Conservation (phyloP, 2,329 filamentous ascomycete species). For the Penicillium sp. region DNA sequence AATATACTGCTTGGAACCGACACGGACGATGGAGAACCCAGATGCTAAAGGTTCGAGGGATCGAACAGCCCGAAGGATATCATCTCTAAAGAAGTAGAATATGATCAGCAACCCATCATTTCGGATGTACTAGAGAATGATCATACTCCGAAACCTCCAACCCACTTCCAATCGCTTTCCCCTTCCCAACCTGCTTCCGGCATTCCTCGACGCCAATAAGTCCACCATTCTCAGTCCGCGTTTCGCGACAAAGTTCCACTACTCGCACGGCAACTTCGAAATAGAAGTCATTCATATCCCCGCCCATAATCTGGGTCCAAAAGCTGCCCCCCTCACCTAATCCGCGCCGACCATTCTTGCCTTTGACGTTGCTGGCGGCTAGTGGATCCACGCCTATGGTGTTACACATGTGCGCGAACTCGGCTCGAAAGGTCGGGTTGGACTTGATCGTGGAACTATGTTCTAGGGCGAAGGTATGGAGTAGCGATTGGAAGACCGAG, state of each 20-base stretch:
- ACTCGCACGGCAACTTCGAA: constrained; percentile 96
- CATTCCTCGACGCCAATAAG: constrained; percentile 85
- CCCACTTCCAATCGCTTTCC: constrained; percentile 73
- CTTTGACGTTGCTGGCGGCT: constrained; percentile 65
- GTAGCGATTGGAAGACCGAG: constrained; percentile 90
- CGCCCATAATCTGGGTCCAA: constrained; percentile 90
- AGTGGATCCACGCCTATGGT: constrained; percentile 96
- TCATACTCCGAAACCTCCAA: constrained; percentile 77
- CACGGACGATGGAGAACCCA: constrained; percentile 80
- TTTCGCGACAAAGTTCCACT: constrained; percentile 88
- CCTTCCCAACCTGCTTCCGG: constrained; percentile 72
- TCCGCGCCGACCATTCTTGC: constrained; percentile 52
- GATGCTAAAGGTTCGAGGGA: constrained; percentile 86
- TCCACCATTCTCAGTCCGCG: constrained; percentile 87
- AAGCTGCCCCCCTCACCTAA: constrained; percentile 65
- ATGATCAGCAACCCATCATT: neutral
- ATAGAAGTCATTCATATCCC: constrained; percentile 96
- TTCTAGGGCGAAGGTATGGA: constrained; percentile 93
- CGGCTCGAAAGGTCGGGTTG: constrained; percentile 90
- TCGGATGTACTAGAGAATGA: neutral
- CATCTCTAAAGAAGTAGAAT: constrained; percentile 62
- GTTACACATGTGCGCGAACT: constrained; percentile 98
- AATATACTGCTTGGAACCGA: constrained; percentile 85
- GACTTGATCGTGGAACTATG: constrained; percentile 96
- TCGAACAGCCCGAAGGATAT: constrained; percentile 85